These are phyloP conservation scores for Akanthomyces muscarius DNA, from an alignment of 2,329 filamentous ascomycete genomes.

Conservation along the genomic window DNA sequence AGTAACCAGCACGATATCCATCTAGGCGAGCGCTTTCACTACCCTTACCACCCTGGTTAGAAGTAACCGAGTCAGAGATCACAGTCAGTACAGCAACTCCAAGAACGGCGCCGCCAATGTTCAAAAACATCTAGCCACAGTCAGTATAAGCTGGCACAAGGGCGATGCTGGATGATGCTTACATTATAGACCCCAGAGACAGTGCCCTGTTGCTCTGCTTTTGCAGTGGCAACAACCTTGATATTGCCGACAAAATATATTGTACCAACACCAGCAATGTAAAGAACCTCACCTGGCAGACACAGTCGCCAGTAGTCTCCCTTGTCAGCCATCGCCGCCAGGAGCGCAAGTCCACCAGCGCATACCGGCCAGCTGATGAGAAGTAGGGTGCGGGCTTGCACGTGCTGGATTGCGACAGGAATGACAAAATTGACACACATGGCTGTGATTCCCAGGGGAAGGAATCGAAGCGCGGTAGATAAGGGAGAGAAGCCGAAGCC, in stretches of 20 bases:
- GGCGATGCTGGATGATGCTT: neutral
- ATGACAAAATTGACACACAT: conserved; percentile 18
- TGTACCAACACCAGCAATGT: conserved; percentile 19
- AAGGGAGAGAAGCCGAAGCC: conserved; percentile 18
- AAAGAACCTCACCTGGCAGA: conserved; percentile 17
- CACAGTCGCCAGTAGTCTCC: conserved; percentile 18
- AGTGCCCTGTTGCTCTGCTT: conserved; percentile 15
- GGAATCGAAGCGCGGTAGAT: conserved; percentile 18
- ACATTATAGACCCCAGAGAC: conserved; percentile 19
- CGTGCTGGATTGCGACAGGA: conserved; percentile 6
- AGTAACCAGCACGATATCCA: conserved; percentile 17
- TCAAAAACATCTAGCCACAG: conserved; percentile 16
- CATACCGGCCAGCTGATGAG: conserved; percentile 16
- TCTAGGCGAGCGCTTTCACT: conserved; percentile 7
- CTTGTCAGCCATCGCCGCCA: conserved; percentile 4
- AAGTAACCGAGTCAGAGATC: conserved; percentile 22
- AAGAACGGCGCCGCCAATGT: conserved; percentile 18
- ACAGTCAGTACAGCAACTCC: conserved; percentile 18
- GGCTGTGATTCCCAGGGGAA: conserved; percentile 18
- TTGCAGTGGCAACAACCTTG: conserved; percentile 16
- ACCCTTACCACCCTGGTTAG: conserved; percentile 18
- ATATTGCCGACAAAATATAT: conserved; percentile 19
- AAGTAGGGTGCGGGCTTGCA: conserved; percentile 12
- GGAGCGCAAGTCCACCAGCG: conserved; percentile 13
- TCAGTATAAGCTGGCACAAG: neutral